Evolutionary conservation across 75 land plant genomes (phyloP), one percentile per base, ranked within the genome.

Genomic region (Ceratopteris richardii): DNA sequence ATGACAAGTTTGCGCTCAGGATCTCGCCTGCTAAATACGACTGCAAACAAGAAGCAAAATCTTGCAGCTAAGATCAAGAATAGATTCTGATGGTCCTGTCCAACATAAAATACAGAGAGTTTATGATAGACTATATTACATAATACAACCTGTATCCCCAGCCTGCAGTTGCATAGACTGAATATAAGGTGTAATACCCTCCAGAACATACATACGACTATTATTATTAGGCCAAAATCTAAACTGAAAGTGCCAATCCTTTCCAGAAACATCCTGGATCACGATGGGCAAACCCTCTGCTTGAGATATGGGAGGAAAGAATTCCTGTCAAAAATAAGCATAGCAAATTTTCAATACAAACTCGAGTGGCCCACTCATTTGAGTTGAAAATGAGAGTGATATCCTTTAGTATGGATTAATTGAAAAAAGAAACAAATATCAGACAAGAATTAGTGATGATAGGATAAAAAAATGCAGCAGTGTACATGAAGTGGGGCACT

Each of bases 1-100:
- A 94, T 85, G 19, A 94, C 77, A 69, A 93, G 67, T 71, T 85
- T 93, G 36, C 90, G 96, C 72, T 85, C 96, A 24, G 95, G 96
- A 54, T 89, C 98, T 30, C 85, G 70, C 40, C 98, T 68, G 57
- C 90, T 83, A 65, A 93, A 93, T 44, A 86, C 89, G 30, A 93
- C 98, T 93, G 87, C 50, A 50, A 44, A 66, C 29, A 48, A 17
- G 65, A 28, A 60, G 27, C 7, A 14, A 31, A 44, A 57, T 57
- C 19, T 17, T 21, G 33, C 21, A 57, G 10, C 31, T 14, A n/a
- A 60, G 22, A 51, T 53, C n/a, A n/a, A n/a, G n/a, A n/a, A n/a
- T n/a, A n/a, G n/a, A n/a, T n/a, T n/a, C n/a, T n/a, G n/a, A n/a
- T n/a, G n/a, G n/a, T n/a, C n/a, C n/a, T n/a, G n/a, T n/a, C n/a